Conservation (phyloP, 257 asterid species). For the Solanum piurae region DNA sequence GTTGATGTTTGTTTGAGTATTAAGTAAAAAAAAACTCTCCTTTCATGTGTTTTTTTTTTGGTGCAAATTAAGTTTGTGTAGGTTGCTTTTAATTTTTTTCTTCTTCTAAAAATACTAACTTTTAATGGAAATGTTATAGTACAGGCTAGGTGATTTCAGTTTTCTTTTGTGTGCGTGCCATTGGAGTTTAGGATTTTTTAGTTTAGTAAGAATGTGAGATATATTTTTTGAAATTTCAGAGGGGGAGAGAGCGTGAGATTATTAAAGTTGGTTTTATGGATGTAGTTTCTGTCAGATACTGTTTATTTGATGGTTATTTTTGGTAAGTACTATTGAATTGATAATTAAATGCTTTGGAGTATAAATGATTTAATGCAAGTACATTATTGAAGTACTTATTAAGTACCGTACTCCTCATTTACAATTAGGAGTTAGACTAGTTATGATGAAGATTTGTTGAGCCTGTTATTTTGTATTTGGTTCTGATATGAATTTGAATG, state of each 20-base stretch:
- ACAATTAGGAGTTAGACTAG: background rate
- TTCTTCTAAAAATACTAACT: background rate
- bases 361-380: background rate
- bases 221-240: background rate
- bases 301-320: background rate
- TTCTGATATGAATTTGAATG: background rate
- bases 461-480: background rate
- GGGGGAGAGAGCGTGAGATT: background rate
- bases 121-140: background rate
- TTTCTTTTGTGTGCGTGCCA: background rate
- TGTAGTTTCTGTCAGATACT: background rate
- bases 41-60: background rate
- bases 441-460: background rate
- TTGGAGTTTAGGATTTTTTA: background rate
- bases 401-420: background rate
- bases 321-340: background rate
- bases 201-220: background rate
- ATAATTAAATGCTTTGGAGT: background rate
- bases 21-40: background rate
- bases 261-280: background rate
- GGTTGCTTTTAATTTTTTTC: background rate
- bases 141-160: background rate
- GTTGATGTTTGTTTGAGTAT: background rate
- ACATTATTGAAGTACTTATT: background rate
- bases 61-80: background rate